Base-by-base conservation (phyloP, 768 basidiomycete species). In the Phanerochaete carnosa region DNA sequence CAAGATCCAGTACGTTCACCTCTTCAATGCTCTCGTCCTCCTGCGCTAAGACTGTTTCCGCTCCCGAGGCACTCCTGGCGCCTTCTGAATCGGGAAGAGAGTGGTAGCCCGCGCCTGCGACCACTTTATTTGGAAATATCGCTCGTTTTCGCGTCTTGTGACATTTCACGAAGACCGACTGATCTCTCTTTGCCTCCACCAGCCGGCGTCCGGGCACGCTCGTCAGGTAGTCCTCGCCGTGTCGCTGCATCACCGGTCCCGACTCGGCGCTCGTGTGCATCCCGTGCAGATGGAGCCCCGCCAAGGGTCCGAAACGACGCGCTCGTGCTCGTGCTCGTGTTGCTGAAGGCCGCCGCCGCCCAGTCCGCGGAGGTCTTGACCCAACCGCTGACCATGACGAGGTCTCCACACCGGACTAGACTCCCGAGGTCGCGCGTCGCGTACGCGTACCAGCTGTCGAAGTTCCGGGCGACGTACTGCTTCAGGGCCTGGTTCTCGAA, bases 131-230 rank as follows among this genome's bases (percentile, higher is more conserved):
- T 26, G 12, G 2, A 15, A 9, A 37, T 11, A 52, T 53, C 59
- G 9, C 26, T 1, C 61, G 55, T 15, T 29, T 39, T 55, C 61
- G 64, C 32, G 62, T 22, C 61, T 59, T 66, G 53, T 62, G 64
- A n/a, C 62, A 63, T 7, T 45, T 45, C 1, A 68, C n/a, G 46
- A 68, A 68, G 2, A 68, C 29, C 9, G 33, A 56, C 23, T 68
- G 66, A n/a, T 68, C 61, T 33, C 47, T 9, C 37, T 39, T 39
- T 19, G 37, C 37, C 37, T 39, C 37, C 37, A 19, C 37, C 37
- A 19, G 19, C 9, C 19, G n/a, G n/a, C n/a, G n/a, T n/a, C n/a
- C n/a, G n/a, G n/a, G n/a, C n/a, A n/a, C n/a, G n/a, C n/a, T n/a
- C n/a, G n/a, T n/a, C n/a, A n/a, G n/a, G n/a, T n/a, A n/a, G n/a